Conservation (phyloP, 306 rosid genomes). For the Fragaria iinumae region DNA sequence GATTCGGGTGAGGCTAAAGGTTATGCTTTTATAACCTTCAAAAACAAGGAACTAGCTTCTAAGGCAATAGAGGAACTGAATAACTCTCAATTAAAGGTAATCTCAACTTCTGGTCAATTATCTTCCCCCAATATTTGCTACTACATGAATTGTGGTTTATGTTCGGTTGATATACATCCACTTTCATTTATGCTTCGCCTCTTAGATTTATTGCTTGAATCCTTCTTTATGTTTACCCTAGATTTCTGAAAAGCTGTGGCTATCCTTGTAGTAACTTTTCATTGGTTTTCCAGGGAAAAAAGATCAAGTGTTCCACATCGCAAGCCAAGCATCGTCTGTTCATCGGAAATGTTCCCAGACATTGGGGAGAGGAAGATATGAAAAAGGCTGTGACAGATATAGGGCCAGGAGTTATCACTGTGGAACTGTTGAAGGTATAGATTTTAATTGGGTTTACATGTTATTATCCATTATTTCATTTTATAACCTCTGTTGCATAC, state of each 20-base stretch:
- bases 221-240: not conserved
- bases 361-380: constrained; percentile 58
- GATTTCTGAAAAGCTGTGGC: constrained; percentile 4
- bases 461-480: not conserved
- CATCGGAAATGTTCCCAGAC: constrained; percentile 70
- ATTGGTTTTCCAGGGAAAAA: constrained; percentile 45
- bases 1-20: constrained; percentile 51
- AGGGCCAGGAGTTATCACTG: constrained; percentile 67
- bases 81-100: constrained; percentile 56
- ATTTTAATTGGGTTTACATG: not conserved
- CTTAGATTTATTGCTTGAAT: not conserved
- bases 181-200: not conserved
- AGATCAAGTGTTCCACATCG: constrained; percentile 57
- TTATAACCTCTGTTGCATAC: not conserved
- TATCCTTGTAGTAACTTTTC: constrained; percentile 4
- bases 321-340: constrained; percentile 63
- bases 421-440: constrained; percentile 60
- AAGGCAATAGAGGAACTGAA: constrained; percentile 61
- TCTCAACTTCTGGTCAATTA: constrained; percentile 15
- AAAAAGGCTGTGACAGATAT: constrained; percentile 42
- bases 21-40: constrained; percentile 72
- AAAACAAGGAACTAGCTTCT: constrained; percentile 63
- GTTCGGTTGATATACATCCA: not conserved
- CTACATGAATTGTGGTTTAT: constrained; percentile 6
- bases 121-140: not conserved